A percentile compares a stretch with the other conserved stretches of the same genome.
phyloP scores from a whole-genome alignment of 208 protist genomes.

The Acanthamoeba quina region DNA sequence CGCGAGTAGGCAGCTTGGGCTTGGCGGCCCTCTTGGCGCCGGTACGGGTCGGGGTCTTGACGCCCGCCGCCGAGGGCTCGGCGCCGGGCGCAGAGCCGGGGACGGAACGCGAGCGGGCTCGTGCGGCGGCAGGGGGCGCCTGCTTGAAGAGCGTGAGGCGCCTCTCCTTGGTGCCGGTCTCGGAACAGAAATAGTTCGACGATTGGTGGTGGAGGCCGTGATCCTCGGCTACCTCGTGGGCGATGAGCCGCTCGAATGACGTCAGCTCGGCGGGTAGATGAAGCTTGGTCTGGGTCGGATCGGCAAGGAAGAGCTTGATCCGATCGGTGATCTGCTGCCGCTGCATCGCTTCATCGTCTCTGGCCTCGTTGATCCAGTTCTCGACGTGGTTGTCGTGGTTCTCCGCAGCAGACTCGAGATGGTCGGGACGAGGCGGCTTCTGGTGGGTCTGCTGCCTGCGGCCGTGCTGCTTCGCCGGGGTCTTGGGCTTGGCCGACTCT shows the following conservation, averaged over 20 bases:
- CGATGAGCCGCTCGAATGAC: conserved; percentile 52
- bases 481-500: not conserved
- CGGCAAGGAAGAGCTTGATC: conserved; percentile 23
- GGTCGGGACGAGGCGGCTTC: not conserved
- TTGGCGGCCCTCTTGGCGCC: not conserved
- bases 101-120: conserved; percentile 19
- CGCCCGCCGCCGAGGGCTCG: not conserved
- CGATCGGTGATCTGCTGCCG: not conserved
- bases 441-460: conserved; percentile 8
- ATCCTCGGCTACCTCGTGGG: conserved; percentile 43
- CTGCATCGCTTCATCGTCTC: not conserved
- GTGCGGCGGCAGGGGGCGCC: not conserved
- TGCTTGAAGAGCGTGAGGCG: conserved; percentile 52
- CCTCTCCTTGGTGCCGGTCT: conserved; percentile 45
- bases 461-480: conserved; percentile 18
- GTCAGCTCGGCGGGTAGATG: conserved; percentile 53
- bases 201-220: conserved; percentile 38
- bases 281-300: not conserved
- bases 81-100: not conserved
- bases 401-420: not conserved
- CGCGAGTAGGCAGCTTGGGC: not conserved
- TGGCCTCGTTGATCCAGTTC: not conserved
- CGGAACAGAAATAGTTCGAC: conserved; percentile 47
- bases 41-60: conserved; percentile 2
- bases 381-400: not conserved